Evolutionary conservation across 163 green algal species (phyloP).

Genomic region (Scenedesmus sp.): DNA sequence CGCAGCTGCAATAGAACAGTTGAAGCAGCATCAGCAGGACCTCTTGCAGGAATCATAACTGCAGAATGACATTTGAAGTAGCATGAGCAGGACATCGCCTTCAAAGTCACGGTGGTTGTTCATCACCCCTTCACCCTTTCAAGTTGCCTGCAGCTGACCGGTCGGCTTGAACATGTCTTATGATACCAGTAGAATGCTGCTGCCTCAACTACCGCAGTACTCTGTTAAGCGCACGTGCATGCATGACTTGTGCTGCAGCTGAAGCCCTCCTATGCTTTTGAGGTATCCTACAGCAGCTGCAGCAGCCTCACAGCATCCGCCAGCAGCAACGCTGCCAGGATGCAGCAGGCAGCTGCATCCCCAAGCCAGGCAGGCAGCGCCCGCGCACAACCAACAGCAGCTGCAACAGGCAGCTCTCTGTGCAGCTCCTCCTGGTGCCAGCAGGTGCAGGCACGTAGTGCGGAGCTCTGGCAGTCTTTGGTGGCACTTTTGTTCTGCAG

Average conservation of each 20-base stretch:
- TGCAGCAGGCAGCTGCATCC: not conserved
- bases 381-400: not conserved
- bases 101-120: no score
- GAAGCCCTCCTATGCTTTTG: not conserved
- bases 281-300: not conserved
- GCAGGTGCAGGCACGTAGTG: not conserved
- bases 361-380: not conserved
- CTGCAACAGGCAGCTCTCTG: not conserved
- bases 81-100: no score
- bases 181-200: no score
- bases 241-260: not conserved
- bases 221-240: not conserved
- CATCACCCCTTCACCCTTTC: no score
- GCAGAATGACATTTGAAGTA: no score
- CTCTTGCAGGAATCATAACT: no score
- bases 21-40: no score
- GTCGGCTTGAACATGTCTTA: no score
- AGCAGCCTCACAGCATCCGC: not conserved
- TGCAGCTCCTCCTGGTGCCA: constrained; percentile 1
- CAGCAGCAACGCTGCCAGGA: not conserved
- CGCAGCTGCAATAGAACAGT: no score
- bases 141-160: no score
- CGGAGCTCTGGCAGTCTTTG: not conserved
- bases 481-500: not conserved
- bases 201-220: not conserved